Conservation (phyloP, 202 grass and related monocot species). For the Carex sylvatica region DNA sequence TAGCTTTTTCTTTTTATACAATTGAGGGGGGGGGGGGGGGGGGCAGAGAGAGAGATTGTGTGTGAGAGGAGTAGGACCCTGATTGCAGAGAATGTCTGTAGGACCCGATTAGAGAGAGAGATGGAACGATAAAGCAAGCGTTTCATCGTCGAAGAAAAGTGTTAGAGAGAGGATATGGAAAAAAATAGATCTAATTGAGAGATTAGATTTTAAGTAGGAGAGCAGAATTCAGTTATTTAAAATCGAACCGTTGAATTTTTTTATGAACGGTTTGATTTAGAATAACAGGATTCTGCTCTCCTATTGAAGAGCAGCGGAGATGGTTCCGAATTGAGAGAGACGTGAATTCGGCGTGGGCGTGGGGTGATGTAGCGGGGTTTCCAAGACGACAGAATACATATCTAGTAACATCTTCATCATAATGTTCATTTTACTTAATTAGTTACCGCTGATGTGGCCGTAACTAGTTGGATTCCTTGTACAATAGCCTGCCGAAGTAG, state of each 20-base stretch:
- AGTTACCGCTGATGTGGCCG: not conserved
- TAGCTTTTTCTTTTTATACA: constrained; percentile 23
- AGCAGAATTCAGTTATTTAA: too few species aligned
- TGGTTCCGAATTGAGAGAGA: constrained; percentile 13
- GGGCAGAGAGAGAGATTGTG: not conserved
- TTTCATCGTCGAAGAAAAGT: too few species aligned
- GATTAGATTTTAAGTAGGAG: too few species aligned
- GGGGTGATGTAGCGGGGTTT: not conserved
- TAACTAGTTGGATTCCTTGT: not conserved
- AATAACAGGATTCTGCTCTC: too few species aligned
- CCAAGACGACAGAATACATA: not conserved
- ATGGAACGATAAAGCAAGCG: not conserved
- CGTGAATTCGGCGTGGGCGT: not conserved
- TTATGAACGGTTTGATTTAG: too few species aligned
- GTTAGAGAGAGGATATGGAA: too few species aligned
- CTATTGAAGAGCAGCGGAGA: too few species aligned
- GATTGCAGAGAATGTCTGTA: constrained; percentile 22
- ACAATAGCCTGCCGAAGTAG: not conserved
- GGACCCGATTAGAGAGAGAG: not conserved
- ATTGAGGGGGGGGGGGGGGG: not conserved
- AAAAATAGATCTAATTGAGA: too few species aligned
- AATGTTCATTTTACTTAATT: not conserved
- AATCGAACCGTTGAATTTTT: too few species aligned
- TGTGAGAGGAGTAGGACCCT: constrained; percentile 1
- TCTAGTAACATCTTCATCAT: not conserved